phyloP scores from a whole-genome alignment of 2,329 filamentous ascomycete genomes.

The Pestalotiopsis sp. region DNA sequence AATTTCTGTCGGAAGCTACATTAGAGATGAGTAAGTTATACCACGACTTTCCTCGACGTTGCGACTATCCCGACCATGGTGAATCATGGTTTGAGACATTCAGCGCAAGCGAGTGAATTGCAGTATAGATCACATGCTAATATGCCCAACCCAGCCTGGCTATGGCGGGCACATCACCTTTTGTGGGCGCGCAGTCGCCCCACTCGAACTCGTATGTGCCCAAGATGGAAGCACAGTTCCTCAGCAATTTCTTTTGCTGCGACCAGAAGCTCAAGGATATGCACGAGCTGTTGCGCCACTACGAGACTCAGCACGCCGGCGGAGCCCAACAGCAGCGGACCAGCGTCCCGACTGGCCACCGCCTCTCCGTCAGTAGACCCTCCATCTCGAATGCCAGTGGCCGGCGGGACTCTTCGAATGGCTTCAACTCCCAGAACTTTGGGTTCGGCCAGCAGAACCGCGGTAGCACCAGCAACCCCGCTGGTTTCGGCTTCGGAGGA shows the following conservation, averaged over 20 bases:
- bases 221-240: constrained; percentile 95
- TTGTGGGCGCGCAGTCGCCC: constrained; percentile 77
- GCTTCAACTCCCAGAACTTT: constrained; percentile 28
- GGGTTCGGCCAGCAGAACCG: constrained; percentile 33
- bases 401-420: constrained; percentile 28
- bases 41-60: constrained; percentile 13
- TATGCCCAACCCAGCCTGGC: constrained; percentile 67
- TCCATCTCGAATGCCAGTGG: constrained; percentile 26
- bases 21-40: constrained; percentile 89
- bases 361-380: constrained; percentile 32
- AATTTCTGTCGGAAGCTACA: constrained; percentile 94
- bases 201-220: constrained; percentile 96
- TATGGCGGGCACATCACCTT: constrained; percentile 96
- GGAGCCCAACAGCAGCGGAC: constrained; percentile 38
- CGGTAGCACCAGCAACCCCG: constrained; percentile 20
- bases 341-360: constrained; percentile 31
- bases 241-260: constrained; percentile 97
- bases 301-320: constrained; percentile 90
- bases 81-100: constrained; percentile 22
- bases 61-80: constrained; percentile 11
- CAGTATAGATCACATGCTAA: constrained; percentile 9
- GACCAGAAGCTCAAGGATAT: constrained; percentile 86
- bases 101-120: constrained; percentile 23
- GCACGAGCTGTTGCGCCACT: constrained; percentile 94
- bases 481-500: constrained; percentile 29